phyloP scores from a whole-genome alignment of 768 basidiomycete genomes.

The Thelephora ganbajun region DNA sequence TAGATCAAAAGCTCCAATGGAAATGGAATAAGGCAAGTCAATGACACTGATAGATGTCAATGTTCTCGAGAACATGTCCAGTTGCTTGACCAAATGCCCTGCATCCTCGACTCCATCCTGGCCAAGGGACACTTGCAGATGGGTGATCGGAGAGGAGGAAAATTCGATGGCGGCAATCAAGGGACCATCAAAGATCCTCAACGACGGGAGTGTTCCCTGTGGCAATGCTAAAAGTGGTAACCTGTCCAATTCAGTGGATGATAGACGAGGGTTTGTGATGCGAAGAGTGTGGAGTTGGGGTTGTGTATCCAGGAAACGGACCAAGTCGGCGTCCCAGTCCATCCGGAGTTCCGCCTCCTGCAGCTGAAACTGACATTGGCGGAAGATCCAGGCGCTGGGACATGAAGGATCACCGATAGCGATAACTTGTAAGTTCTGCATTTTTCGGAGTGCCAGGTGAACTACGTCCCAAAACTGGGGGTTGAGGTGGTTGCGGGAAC shows the following conservation, averaged over 20 bases:
- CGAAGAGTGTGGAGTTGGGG: constrained; percentile 26
- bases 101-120: constrained; percentile 19
- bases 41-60: constrained; percentile 24
- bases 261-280: constrained; percentile 6
- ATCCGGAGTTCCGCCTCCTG: constrained; percentile 33
- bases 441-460: constrained; percentile 27
- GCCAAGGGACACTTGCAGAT: constrained; percentile 31
- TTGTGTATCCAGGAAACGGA: constrained; percentile 36
- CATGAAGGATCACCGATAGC: constrained; percentile 25
- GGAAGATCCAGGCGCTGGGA: constrained; percentile 31
- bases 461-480: constrained; percentile 30
- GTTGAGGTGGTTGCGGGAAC: constrained; percentile 10
- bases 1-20: constrained; percentile 12
- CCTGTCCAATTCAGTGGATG: constrained; percentile 2
- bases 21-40: constrained; percentile 18
- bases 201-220: constrained; percentile 19
- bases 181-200: constrained; percentile 32
- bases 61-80: constrained; percentile 16
- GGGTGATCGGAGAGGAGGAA: constrained; percentile 24
- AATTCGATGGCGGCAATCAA: constrained; percentile 28
- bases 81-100: constrained; percentile 17
- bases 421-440: constrained; percentile 31
- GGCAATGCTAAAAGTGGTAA: constrained; percentile 6
- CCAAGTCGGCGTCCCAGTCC: constrained; percentile 31
- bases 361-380: constrained; percentile 30